Conservation (phyloP, 805 yeast species). For the Ogataea corticis region DNA sequence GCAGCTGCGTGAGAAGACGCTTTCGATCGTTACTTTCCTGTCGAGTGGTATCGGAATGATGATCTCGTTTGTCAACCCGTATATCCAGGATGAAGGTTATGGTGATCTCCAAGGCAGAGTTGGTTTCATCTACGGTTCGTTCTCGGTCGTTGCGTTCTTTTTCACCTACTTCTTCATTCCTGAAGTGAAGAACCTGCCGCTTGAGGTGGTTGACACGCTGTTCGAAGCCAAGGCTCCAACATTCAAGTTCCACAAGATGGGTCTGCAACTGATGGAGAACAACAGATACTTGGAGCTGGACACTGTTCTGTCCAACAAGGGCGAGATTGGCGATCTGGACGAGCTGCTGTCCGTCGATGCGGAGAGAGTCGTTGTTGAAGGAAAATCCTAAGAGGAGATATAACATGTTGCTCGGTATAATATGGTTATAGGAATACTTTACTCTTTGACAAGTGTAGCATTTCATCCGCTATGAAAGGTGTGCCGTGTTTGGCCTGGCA, state of each 20-base stretch:
- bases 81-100: slow-evolving; percentile 46
- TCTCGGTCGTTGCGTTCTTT: slow-evolving; percentile 31
- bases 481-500: too few relatives aligned
- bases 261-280: slow-evolving; percentile 6
- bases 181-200: slow-evolving; percentile 58
- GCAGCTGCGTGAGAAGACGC: slow-evolving; percentile 42
- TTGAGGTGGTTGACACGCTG: slow-evolving; percentile 58
- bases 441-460: too few relatives aligned
- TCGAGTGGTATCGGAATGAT: slow-evolving; percentile 27
- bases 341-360: background rate
- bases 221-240: slow-evolving; percentile 34
- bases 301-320: slow-evolving; percentile 4
- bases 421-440: too few relatives aligned
- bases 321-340: background rate
- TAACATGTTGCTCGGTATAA: too few relatives aligned
- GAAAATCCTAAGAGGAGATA: background rate
- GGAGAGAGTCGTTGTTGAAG: background rate
- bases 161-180: slow-evolving; percentile 57
- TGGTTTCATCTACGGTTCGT: slow-evolving; percentile 48
- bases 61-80: slow-evolving; percentile 43
- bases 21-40: slow-evolving; percentile 32
- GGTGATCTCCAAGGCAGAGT: slow-evolving; percentile 50
- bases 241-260: slow-evolving; percentile 5
- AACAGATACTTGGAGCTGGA: slow-evolving; percentile 7
- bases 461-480: too few relatives aligned